Conservation (phyloP, 1,284 basidiomycete genomes). For the Caloboletus firmus region DNA sequence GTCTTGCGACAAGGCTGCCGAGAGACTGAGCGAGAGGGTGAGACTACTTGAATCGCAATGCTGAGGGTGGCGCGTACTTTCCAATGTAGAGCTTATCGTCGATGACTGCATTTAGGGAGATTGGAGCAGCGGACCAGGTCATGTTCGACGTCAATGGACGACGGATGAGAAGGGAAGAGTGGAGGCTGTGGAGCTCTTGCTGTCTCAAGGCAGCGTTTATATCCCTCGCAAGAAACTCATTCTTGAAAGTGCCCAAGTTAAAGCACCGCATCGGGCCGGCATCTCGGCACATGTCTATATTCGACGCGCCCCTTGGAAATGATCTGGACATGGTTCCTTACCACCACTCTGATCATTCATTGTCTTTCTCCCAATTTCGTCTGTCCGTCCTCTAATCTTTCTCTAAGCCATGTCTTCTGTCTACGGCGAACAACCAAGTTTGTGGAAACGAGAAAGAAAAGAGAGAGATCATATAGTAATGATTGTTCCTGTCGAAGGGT, state of each 20-base stretch:
- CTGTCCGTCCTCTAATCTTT: neutral
- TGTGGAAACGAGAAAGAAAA: neutral
- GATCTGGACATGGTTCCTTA: neutral
- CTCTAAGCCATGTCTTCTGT: neutral
- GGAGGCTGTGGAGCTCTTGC: too few relatives aligned
- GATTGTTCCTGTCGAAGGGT: neutral
- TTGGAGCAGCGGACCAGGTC: constrained; percentile 33
- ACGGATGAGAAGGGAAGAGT: constrained; percentile 2
- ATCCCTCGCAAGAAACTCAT: constrained; percentile 8
- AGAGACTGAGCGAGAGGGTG: constrained; percentile 40
- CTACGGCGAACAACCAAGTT: neutral
- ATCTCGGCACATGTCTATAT: constrained; percentile 22
- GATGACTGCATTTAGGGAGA: constrained; percentile 40
- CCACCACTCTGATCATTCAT: neutral
- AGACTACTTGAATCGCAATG: neutral
- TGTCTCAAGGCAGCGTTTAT: constrained; percentile 19
- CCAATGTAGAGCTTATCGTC: constrained; percentile 52
- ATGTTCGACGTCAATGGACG: constrained; percentile 12
- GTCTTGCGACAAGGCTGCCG: constrained; percentile 46
- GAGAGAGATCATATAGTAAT: neutral
- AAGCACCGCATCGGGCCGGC: constrained; percentile 12
- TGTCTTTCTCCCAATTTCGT: neutral
- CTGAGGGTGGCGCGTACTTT: constrained; percentile 41
- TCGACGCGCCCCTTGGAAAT: neutral
- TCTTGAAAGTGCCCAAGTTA: neutral